Percentiles rank a stretch among this genome's conserved stretches.
Evolutionary conservation across 805 yeast genomes (phyloP).

Genomic region (Myxozyma sirexii): DNA sequence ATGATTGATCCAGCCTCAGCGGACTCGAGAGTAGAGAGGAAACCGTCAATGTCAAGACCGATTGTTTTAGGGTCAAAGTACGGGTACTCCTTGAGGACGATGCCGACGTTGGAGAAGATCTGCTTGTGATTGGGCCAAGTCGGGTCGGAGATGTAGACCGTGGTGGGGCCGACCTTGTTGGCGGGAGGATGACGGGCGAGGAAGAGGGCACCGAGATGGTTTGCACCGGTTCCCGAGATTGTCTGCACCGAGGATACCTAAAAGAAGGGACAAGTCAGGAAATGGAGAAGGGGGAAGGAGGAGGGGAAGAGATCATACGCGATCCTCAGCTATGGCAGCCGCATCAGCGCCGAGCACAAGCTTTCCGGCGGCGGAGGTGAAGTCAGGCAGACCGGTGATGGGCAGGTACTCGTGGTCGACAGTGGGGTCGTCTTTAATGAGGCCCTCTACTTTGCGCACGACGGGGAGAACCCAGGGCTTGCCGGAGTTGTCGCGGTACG

Average conservation of each 20-base stretch:
- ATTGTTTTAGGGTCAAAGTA: conserved; percentile 81
- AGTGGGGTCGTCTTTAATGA: conserved; percentile 62
- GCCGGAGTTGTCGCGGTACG: conserved; percentile 69
- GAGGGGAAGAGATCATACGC: conserved; percentile 10
- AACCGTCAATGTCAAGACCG: conserved; percentile 71
- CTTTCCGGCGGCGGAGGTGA: conserved; percentile 70
- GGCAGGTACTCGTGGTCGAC: conserved; percentile 87
- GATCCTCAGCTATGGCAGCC: conserved; percentile 45
- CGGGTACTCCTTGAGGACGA: conserved; percentile 70
- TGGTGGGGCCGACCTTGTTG: conserved; percentile 43
- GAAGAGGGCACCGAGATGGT: conserved; percentile 82
- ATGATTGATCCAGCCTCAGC: conserved; percentile 81
- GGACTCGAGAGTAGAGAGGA: conserved; percentile 58
- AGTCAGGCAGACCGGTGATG: conserved; percentile 73
- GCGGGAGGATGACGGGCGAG: conserved; percentile 48
- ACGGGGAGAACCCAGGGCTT: conserved; percentile 74
- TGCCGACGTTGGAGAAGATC: conserved; percentile 73
- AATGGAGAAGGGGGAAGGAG: not conserved
- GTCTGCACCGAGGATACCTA: conserved; percentile 66
- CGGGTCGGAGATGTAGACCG: conserved; percentile 77
- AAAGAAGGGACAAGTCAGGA: not conserved
- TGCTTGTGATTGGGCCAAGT: conserved; percentile 98
- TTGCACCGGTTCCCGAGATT: conserved; percentile 86
- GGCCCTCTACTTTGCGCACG: conserved; percentile 67
- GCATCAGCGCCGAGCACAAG: conserved; percentile 67